These are phyloP conservation scores for Artemisia argyi DNA, from an alignment of 129 eudicot species.

Conservation along the genomic window DNA sequence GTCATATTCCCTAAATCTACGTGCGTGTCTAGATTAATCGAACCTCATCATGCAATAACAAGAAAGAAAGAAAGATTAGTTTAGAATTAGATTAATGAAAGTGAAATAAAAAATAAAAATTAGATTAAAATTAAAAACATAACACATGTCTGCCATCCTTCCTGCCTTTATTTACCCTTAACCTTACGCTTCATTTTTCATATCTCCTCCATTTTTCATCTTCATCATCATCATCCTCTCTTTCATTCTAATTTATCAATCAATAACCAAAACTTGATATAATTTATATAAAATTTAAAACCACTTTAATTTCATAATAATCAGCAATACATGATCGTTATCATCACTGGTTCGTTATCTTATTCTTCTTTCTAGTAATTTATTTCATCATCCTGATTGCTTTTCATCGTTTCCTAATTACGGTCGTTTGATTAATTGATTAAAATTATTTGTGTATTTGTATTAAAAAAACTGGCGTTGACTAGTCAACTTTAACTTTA, in stretches of 20 bases:
- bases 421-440: background rate
- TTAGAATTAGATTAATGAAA: too few relatives aligned
- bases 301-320: too few relatives aligned
- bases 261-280: conserved; percentile 13
- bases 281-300: too few relatives aligned
- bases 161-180: too few relatives aligned
- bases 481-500: conserved; percentile 20
- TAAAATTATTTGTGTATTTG: background rate
- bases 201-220: conserved; percentile 24
- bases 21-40: conserved; percentile 3
- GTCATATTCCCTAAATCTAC: background rate
- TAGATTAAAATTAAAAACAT: too few relatives aligned
- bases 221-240: background rate
- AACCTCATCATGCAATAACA: background rate
- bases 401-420: too few relatives aligned
- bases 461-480: too few relatives aligned
- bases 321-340: conserved; percentile 23
- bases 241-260: background rate
- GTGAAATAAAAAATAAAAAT: too few relatives aligned
- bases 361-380: background rate
- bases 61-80: too few relatives aligned
- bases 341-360: conserved; percentile 40
- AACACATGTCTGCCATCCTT: too few relatives aligned
- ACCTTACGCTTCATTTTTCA: conserved; percentile 17
- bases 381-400: too few relatives aligned